Percentiles rank a stretch among this genome's conserved stretches.
Evolutionary conservation across 2,329 filamentous ascomycete species (phyloP).

Genomic region (Huntiella moniliformis): DNA sequence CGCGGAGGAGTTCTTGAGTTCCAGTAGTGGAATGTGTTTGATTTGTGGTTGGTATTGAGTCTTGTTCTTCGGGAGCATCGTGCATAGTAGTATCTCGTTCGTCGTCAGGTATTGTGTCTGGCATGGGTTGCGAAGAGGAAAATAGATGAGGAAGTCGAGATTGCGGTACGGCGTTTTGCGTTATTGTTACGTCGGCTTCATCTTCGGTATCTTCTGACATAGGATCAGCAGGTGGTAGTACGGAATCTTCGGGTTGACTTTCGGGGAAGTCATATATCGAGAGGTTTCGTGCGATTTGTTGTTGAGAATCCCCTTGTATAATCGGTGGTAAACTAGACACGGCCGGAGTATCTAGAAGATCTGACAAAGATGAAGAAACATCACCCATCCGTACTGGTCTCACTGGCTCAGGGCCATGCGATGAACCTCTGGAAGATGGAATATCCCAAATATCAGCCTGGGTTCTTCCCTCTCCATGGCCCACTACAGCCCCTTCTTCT

Average conservation of each 20-base stretch:
- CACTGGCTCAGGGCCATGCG: neutral
- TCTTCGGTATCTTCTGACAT: neutral
- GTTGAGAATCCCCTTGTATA: too few relatives aligned
- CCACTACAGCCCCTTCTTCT: too few relatives aligned
- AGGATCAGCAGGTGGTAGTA: neutral
- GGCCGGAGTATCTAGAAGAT: slow-evolving; percentile 1
- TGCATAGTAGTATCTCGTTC: neutral
- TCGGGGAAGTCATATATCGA: slow-evolving; percentile 2
- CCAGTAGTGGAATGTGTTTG: neutral
- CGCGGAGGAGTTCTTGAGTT: slow-evolving; percentile 2
- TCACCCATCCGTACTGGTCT: neutral
- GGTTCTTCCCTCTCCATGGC: neutral
- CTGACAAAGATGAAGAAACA: slow-evolving; percentile 8
- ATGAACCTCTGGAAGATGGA: neutral
- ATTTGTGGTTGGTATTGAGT: neutral
- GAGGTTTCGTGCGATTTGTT: neutral
- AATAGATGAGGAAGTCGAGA: too few relatives aligned
- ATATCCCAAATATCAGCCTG: slow-evolving; percentile 8
- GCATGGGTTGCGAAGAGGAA: neutral
- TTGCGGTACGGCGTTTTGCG: neutral
- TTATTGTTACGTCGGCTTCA: neutral
- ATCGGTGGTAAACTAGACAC: neutral
- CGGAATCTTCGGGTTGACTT: neutral
- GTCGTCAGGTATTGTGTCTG: neutral
- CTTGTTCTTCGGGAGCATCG: neutral